A percentile compares a stretch with the other conserved stretches of the same genome.
Conservation (phyloP, 805 yeast species). For the Monosporozyma solicola region DNA sequence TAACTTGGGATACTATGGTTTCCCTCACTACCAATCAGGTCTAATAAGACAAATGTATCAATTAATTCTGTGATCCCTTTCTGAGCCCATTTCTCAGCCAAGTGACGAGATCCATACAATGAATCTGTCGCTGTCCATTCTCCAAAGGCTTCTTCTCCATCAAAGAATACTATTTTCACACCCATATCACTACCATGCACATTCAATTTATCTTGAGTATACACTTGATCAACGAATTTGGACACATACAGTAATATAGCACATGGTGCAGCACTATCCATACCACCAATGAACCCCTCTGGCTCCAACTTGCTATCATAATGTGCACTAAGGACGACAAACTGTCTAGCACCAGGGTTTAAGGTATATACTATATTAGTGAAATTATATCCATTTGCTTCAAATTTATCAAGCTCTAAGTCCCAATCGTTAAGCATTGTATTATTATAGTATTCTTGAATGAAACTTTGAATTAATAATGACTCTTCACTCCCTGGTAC, state of each 20-base stretch:
- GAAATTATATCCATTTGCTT: conserved; percentile 30
- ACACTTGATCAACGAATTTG: conserved; percentile 18
- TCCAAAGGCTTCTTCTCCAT: conserved; percentile 53
- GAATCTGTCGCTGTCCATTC: conserved; percentile 47
- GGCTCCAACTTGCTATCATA: conserved; percentile 42
- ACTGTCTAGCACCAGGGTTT: conserved; percentile 15
- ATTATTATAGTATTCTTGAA: conserved; percentile 27
- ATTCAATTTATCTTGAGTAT: conserved; percentile 1
- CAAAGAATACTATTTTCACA: conserved; percentile 44
- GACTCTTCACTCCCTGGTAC: conserved; percentile 38
- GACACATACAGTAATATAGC: conserved; percentile 42
- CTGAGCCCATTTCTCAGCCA: conserved; percentile 34
- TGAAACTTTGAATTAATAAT: conserved; percentile 30
- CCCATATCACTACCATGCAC: conserved; percentile 20
- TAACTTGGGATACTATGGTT: conserved; percentile 28
- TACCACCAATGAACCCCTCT: conserved; percentile 51
- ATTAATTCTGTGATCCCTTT: conserved; percentile 27
- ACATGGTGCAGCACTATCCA: conserved; percentile 52
- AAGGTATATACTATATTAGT: conserved; percentile 32
- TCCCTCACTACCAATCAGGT: conserved; percentile 38
- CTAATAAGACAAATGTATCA: conserved; percentile 41
- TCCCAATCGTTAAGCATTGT: conserved; percentile 25
- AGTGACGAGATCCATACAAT: conserved; percentile 45
- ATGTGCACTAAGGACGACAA: conserved; percentile 42
- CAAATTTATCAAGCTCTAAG: conserved; percentile 28